These are phyloP conservation scores for Parascedosporium putredinis DNA, from an alignment of 2,329 filamentous ascomycete genomes.

Conservation along the genomic window DNA sequence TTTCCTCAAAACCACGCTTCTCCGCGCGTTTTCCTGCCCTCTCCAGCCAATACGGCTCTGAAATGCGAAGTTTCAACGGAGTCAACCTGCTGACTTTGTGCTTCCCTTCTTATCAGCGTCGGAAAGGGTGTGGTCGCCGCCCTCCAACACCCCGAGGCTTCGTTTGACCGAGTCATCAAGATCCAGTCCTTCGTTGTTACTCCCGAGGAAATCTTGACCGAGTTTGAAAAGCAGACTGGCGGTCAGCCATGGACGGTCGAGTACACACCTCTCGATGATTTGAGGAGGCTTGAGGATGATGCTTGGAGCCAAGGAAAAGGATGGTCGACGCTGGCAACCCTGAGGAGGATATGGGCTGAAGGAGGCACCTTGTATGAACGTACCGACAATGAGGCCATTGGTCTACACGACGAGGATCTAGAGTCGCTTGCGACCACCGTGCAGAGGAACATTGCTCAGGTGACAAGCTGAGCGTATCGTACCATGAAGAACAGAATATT, in stretches of 20 bases:
- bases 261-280: constrained; percentile 39
- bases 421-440: constrained; percentile 35
- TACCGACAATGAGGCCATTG: constrained; percentile 54
- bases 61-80: not conserved
- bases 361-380: constrained; percentile 61
- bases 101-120: constrained; percentile 33
- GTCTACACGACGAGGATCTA: constrained; percentile 32
- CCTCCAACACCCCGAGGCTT: constrained; percentile 42
- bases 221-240: constrained; percentile 57
- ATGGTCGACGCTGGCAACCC: constrained; percentile 43
- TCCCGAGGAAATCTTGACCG: constrained; percentile 49
- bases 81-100: not conserved
- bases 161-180: constrained; percentile 47
- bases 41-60: not conserved
- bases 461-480: not conserved
- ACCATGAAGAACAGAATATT: not conserved
- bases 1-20: no score
- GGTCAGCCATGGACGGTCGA: constrained; percentile 40
- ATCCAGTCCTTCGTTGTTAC: constrained; percentile 64
- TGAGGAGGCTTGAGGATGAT: constrained; percentile 47
- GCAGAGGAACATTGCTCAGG: not conserved
- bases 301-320: constrained; percentile 44
- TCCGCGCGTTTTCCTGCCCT: no score
- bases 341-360: constrained; percentile 62
- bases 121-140: constrained; percentile 55